phyloP scores from a whole-genome alignment of 257 asterid species.

The Paulownia fortunei region DNA sequence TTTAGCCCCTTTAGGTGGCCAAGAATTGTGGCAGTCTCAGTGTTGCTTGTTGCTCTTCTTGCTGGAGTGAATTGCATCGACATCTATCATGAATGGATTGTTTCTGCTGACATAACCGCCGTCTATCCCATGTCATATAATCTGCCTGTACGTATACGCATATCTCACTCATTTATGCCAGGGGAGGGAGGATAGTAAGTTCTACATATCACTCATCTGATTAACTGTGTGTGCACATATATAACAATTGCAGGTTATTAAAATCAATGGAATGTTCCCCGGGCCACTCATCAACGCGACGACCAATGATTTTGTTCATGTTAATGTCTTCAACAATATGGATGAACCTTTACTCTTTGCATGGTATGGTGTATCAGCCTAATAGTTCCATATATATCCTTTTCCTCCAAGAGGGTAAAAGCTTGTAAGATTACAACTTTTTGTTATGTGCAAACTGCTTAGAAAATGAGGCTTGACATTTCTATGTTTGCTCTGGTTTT shows the following conservation, averaged over 20 bases:
- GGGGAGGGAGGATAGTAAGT: not conserved
- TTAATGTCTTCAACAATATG: slow-evolving; percentile 65
- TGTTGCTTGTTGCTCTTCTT: slow-evolving; percentile 27
- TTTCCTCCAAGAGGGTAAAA: too few species aligned
- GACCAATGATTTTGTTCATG: slow-evolving; percentile 54
- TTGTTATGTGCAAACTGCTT: not conserved
- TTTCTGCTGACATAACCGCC: slow-evolving; percentile 31
- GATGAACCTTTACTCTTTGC: slow-evolving; percentile 63
- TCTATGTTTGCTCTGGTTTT: not conserved
- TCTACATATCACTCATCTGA: not conserved
- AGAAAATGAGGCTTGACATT: not conserved
- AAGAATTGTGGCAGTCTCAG: not conserved
- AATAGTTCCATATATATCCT: not conserved
- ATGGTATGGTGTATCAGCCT: slow-evolving; percentile 44
- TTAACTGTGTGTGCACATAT: not conserved
- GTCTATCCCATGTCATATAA: slow-evolving; percentile 28
- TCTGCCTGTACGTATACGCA: slow-evolving; percentile 34
- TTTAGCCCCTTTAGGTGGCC: slow-evolving; percentile 11
- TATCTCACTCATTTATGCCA: not conserved
- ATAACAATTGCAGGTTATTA: slow-evolving; percentile 54
- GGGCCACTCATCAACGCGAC: slow-evolving; percentile 71
- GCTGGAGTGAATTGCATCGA: slow-evolving; percentile 27
- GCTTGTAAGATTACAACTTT: not conserved
- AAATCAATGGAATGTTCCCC: slow-evolving; percentile 68
- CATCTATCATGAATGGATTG: slow-evolving; percentile 46